Percentiles rank a stretch among this genome's conserved stretches.
phyloP scores from a whole-genome alignment of 2,329 filamentous ascomycete species.

The Fusarium sp. region DNA sequence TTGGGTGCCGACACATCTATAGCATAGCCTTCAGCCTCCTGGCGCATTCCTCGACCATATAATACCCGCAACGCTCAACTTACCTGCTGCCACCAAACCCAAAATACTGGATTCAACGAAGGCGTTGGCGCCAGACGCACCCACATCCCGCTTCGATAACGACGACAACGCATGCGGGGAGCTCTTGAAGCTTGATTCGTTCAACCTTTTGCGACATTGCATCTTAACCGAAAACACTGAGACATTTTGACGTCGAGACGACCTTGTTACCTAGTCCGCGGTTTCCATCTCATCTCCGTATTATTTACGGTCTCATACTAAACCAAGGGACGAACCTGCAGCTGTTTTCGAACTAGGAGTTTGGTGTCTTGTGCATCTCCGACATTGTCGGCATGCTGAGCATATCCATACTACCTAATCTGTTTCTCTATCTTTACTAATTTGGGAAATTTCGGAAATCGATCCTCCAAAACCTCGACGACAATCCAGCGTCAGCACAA shows the following conservation, averaged over 20 bases:
- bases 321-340: constrained; percentile 14
- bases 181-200: constrained; percentile 28
- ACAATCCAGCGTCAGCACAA: constrained; percentile 2
- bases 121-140: constrained; percentile 20
- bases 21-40: constrained; percentile 10
- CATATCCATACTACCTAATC: constrained; percentile 25
- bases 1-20: not conserved
- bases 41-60: constrained; percentile 19
- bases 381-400: constrained; percentile 40
- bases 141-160: constrained; percentile 24
- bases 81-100: constrained; percentile 25
- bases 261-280: constrained; percentile 23
- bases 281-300: constrained; percentile 15
- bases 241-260: constrained; percentile 45
- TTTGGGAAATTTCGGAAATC: constrained; percentile 9
- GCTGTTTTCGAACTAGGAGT: constrained; percentile 27
- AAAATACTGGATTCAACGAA: constrained; percentile 13
- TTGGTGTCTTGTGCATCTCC: constrained; percentile 23
- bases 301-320: constrained; percentile 13
- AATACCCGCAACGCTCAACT: constrained; percentile 23
- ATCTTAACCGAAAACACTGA: constrained; percentile 39
- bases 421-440: constrained; percentile 19
- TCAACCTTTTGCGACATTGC: constrained; percentile 38
- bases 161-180: constrained; percentile 40
- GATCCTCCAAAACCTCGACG: constrained; percentile 8